Evolutionary conservation across 805 yeast species (phyloP), one percentile per base, ranked within the genome.

Genomic region (Saccharomycodes ludwigii): DNA sequence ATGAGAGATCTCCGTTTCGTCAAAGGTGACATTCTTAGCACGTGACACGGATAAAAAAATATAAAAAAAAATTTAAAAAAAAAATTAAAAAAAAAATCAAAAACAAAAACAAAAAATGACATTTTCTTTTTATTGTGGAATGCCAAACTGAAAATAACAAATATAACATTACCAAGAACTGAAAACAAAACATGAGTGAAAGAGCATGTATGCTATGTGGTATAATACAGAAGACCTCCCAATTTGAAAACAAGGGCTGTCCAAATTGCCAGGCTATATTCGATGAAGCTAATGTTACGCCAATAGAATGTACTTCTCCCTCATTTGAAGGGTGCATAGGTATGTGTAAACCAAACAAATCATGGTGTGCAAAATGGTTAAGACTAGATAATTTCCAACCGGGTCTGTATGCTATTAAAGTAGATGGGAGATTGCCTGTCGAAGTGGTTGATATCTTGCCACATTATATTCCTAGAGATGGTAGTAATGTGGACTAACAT

Each of bases 151-250:
- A n/a, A 27, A 27, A 18, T 18, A 27, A n/a, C 5, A 17, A 19
- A 5, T 10, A 27, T 32, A 31, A 27, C 34, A 3, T 21, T 21
- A 27, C 35, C 4, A 21, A 18, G 6, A 23, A 23, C 20, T 16
- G 12, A 30, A 21, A 14, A 30, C 17, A 10, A 16, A 24, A 8
- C 24, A 21, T 13, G 18, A 50, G 54, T 35, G 94, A 85, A 40
- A 73, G 98, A 65, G 97, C 97, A 6, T 88, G 98, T 50, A 82
- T 88, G 95, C 70, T 91, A 36, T 88, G 98, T 58, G 97, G 96
- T 4, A 68, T 88, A 33, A 82, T 88, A 34, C 94, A 83, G 48
- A 73, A 94, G 4, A 70, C 79, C 43, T 69, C 64, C 35, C 80
- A 73, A 47, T 91, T 91, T 53, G 72, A 80, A 30, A 76, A 75